Evolutionary conservation across 805 yeast genomes (phyloP).

Genomic region (Ogataea henricii): DNA sequence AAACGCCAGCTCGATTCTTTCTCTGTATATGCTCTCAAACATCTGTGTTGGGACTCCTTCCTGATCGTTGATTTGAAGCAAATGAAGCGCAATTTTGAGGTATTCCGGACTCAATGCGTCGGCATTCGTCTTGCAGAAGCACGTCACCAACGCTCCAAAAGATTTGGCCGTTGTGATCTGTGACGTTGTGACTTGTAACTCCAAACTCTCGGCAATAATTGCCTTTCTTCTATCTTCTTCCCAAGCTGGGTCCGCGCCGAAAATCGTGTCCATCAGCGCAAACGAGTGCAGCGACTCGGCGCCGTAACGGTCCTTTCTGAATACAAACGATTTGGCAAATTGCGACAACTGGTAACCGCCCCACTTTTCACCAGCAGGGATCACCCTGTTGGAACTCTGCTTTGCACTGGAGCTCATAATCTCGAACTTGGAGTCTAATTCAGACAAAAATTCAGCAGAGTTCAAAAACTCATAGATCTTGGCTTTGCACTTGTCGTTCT

Average conservation of each 20-base stretch:
- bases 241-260: constrained; percentile 50
- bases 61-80: constrained; percentile 53
- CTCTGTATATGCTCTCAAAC: constrained; percentile 54
- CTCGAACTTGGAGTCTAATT: constrained; percentile 43
- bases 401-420: constrained; percentile 23
- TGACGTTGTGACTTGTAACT: constrained; percentile 62
- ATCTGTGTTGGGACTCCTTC: constrained; percentile 53
- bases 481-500: constrained; percentile 41
- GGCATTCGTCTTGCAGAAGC: constrained; percentile 52
- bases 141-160: constrained; percentile 75
- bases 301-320: constrained; percentile 52
- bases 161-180: constrained; percentile 73
- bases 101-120: constrained; percentile 27
- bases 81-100: constrained; percentile 43
- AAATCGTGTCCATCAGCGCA: constrained; percentile 60
- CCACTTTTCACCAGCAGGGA: constrained; percentile 45
- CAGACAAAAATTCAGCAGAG: constrained; percentile 31
- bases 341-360: constrained; percentile 48
- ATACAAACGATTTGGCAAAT: constrained; percentile 51
- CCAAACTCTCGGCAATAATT: constrained; percentile 59
- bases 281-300: constrained; percentile 58
- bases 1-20: constrained; percentile 68
- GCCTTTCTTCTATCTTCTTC: constrained; percentile 45
- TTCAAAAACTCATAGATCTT: constrained; percentile 37
- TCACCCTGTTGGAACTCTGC: constrained; percentile 19